Evolutionary conservation across 139 green algal genomes (phyloP).

Genomic region (Closterium sp.): DNA sequence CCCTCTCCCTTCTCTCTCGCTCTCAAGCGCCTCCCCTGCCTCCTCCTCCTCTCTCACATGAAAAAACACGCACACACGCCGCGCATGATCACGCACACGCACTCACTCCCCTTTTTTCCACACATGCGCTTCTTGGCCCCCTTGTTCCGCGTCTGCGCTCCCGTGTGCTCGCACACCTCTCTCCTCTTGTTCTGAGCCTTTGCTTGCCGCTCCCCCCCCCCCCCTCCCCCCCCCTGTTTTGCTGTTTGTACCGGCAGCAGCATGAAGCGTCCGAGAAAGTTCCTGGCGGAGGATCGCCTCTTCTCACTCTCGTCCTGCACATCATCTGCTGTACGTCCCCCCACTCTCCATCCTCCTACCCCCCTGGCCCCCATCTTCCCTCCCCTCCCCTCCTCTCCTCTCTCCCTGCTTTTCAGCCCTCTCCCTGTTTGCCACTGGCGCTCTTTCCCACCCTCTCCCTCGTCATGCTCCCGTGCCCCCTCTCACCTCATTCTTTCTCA

Average conservation of each 20-base stretch:
- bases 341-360: not conserved
- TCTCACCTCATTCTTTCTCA: too few relatives aligned
- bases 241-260: slow-evolving; percentile 10
- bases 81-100: too few relatives aligned
- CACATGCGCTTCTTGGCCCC: not conserved
- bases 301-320: slow-evolving; percentile 58
- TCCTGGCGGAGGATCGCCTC: slow-evolving; percentile 58
- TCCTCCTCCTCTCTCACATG: not conserved
- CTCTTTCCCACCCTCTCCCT: too few relatives aligned
- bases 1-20: not conserved
- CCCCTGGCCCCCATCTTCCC: too few relatives aligned
- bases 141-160: too few relatives aligned
- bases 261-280: slow-evolving; percentile 50
- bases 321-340: slow-evolving; percentile 46
- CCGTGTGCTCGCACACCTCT: too few relatives aligned
- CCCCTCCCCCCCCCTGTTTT: not conserved
- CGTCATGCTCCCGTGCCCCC: too few relatives aligned
- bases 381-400: not conserved
- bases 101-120: not conserved
- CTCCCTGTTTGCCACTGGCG: too few relatives aligned
- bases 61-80: too few relatives aligned
- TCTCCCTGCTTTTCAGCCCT: too few relatives aligned
- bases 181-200: too few relatives aligned
- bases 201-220: too few relatives aligned
- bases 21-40: not conserved